Percentiles rank a stretch among this genome's conserved stretches.
Conservation (phyloP, 2,329 filamentous ascomycete genomes). For the Nigrospora osmanthi region DNA sequence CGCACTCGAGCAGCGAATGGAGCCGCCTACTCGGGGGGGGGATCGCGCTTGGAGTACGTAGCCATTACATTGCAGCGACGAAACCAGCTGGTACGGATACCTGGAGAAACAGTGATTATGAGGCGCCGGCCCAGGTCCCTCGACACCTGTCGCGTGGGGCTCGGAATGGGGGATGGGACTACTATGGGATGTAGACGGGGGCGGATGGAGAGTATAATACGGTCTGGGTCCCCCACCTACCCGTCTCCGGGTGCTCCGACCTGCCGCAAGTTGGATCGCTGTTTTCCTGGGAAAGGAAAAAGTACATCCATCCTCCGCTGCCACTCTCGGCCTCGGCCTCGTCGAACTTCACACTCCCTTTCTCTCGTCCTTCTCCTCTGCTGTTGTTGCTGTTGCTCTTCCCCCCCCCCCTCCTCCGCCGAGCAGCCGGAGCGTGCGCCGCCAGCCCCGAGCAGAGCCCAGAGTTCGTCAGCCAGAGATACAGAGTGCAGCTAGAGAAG, state of each 20-base stretch:
- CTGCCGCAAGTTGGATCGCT: constrained; percentile 7
- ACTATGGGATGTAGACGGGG: no score
- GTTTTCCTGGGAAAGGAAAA: constrained; percentile 4
- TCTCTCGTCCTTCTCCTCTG: no score
- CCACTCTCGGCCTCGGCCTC: no score
- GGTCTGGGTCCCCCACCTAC: constrained; percentile 3
- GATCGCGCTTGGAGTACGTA: constrained; percentile 1
- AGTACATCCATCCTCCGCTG: no score
- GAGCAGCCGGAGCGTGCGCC: no score
- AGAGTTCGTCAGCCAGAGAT: no score
- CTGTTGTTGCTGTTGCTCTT: no score
- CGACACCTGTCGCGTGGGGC: neutral
- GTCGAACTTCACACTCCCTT: no score
- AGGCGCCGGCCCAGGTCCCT: neutral
- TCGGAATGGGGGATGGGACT: constrained; percentile 3
- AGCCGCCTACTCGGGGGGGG: neutral
- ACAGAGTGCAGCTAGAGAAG: constrained; percentile 1
- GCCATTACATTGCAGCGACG: constrained; percentile 1
- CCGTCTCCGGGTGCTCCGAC: constrained; percentile 1
- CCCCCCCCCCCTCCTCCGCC: no score
- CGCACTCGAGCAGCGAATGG: neutral
- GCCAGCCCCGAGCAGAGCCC: no score
- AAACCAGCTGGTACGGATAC: no score
- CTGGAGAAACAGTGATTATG: no score
- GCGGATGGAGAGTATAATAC: constrained; percentile 6